Conservation (phyloP, 306 rosid genomes). For the Cyclanthera cordifolia region DNA sequence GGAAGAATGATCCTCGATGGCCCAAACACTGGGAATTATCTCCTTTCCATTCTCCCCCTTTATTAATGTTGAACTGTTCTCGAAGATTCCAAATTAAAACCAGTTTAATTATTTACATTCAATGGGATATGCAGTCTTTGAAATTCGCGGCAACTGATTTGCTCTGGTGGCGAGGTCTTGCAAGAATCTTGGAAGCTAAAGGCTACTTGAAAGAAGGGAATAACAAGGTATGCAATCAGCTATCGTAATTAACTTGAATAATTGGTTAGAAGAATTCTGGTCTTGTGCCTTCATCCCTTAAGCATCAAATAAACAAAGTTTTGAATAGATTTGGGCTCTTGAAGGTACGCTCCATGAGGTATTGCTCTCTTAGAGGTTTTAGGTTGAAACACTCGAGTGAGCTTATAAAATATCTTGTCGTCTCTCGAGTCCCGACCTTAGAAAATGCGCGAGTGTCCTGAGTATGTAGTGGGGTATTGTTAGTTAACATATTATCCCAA, state of each 20-base stretch:
- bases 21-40: too few relatives aligned
- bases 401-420: too few relatives aligned
- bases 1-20: too few relatives aligned
- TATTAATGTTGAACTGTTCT: constrained; percentile 2
- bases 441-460: too few relatives aligned
- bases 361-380: too few relatives aligned
- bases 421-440: too few relatives aligned
- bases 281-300: not conserved
- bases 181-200: constrained; percentile 64
- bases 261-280: not conserved
- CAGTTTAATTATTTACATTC: not conserved
- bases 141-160: constrained; percentile 49
- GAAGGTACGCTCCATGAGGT: too few relatives aligned
- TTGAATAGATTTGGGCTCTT: not conserved
- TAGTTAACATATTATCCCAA: too few relatives aligned
- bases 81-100: not conserved
- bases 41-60: too few relatives aligned
- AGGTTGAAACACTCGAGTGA: too few relatives aligned
- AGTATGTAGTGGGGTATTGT: too few relatives aligned
- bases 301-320: not conserved
- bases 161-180: constrained; percentile 90
- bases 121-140: constrained; percentile 32
- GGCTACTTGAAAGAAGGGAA: constrained; percentile 64
- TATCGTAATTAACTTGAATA: not conserved
- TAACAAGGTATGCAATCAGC: constrained; percentile 35